Percentiles rank a stretch among this genome's conserved stretches.
phyloP scores from a whole-genome alignment of 2,329 filamentous ascomycete species.

The Curvularia spicifera region DNA sequence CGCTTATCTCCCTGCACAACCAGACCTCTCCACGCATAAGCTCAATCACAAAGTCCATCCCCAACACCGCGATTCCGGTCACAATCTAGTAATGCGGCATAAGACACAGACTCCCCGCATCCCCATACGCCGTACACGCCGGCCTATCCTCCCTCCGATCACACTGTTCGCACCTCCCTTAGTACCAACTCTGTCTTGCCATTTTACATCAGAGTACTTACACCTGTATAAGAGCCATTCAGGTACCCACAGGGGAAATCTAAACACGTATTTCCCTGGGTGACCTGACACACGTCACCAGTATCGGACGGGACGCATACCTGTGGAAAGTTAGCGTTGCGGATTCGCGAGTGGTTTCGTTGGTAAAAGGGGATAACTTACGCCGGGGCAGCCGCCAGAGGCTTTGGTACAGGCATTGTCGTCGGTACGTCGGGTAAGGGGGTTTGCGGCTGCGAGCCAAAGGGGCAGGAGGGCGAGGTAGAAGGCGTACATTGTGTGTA shows the following conservation, averaged over 20 bases:
- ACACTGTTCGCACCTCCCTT: too few relatives aligned
- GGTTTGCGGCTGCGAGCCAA: not conserved
- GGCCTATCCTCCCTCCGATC: too few relatives aligned
- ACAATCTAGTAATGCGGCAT: too few relatives aligned
- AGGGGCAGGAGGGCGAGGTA: not conserved
- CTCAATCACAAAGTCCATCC: too few relatives aligned
- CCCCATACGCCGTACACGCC: too few relatives aligned
- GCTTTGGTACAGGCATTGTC: not conserved
- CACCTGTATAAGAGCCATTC: not conserved
- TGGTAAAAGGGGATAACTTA: not conserved
- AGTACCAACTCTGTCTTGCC: too few relatives aligned
- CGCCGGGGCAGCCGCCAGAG: not conserved
- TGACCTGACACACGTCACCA: not conserved
- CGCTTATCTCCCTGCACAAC: too few relatives aligned
- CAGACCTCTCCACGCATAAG: too few relatives aligned
- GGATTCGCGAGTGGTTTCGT: not conserved
- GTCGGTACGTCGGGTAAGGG: not conserved
- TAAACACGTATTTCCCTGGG: not conserved
- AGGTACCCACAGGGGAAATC: not conserved
- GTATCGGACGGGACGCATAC: not conserved
- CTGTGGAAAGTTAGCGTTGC: not conserved
- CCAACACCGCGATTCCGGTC: too few relatives aligned
- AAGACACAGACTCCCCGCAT: too few relatives aligned
- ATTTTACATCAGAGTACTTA: not conserved
- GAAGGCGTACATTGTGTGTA: not conserved